Conservation (phyloP, 2,329 filamentous ascomycete species). For the Diaporthe australafricana region DNA sequence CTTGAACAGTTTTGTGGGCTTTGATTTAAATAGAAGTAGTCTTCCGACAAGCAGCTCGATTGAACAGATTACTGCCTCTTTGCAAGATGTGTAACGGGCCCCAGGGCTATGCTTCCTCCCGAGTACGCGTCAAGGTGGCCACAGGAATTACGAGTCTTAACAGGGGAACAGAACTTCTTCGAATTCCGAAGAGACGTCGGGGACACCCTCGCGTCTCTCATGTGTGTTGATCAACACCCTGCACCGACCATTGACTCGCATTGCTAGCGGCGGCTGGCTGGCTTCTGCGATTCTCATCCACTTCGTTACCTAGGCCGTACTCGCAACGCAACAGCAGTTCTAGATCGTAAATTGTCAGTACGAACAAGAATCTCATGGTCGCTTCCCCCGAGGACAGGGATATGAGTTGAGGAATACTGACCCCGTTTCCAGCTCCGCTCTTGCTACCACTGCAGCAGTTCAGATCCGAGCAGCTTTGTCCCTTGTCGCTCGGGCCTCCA, state of each 20-base stretch:
- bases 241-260: too few species aligned
- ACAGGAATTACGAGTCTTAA: too few species aligned
- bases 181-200: too few species aligned
- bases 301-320: neutral
- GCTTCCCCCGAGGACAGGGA: too few species aligned
- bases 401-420: neutral
- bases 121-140: too few species aligned
- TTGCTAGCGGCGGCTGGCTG: neutral
- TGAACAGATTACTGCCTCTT: too few species aligned
- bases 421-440: slow-evolving; percentile 2
- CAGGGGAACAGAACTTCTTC: too few species aligned
- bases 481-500: neutral
- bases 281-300: neutral
- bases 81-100: too few species aligned
- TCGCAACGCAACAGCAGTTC: slow-evolving; percentile 1
- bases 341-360: neutral
- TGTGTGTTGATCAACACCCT: neutral
- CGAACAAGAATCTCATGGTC: neutral
- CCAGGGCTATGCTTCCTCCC: too few species aligned
- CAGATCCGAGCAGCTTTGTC: slow-evolving; percentile 2
- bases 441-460: slow-evolving; percentile 5
- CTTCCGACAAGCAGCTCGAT: too few species aligned
- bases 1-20: too few species aligned
- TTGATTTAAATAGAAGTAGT: too few species aligned
- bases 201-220: neutral